A percentile compares a stretch with the other conserved stretches of the same genome.
Evolutionary conservation across 1,284 basidiomycete genomes (phyloP).

Genomic region (Marasmius fiardii): DNA sequence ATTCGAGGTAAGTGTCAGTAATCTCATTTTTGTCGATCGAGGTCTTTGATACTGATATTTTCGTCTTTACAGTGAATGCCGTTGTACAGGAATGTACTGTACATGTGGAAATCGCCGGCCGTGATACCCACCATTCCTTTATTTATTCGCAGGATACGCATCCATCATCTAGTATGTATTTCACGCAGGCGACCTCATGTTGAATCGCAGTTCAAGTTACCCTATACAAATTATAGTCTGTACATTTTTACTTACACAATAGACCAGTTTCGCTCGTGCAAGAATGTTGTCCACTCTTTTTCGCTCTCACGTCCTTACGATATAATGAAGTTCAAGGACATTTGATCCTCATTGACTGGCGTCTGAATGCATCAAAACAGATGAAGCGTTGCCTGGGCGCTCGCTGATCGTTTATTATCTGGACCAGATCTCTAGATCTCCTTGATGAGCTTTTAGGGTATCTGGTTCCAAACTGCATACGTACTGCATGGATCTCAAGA

Average conservation of each 20-base stretch:
- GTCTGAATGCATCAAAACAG: neutral
- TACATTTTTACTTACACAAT: neutral
- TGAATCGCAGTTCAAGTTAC: neutral
- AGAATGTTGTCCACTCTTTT: neutral
- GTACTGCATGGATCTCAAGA: too few relatives aligned
- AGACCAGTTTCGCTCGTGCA: neutral
- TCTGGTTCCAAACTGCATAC: too few relatives aligned
- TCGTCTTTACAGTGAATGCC: constrained; percentile 8
- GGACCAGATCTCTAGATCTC: too few relatives aligned
- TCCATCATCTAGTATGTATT: neutral
- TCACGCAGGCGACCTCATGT: neutral
- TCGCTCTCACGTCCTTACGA: neutral
- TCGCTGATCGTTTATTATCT: neutral
- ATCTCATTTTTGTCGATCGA: constrained; percentile 1
- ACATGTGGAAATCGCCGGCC: constrained; percentile 14
- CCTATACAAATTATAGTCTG: neutral
- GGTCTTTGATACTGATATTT: constrained; percentile 1
- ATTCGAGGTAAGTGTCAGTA: neutral
- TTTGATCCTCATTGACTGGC: neutral
- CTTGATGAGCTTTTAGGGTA: too few relatives aligned
- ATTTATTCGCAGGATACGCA: neutral
- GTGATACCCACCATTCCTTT: neutral
- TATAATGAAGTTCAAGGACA: neutral
- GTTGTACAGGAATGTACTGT: constrained; percentile 12
- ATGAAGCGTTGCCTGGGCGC: neutral